Evolutionary conservation across 257 asterid species (phyloP).

Genomic region (Leptodermis oblonga): DNA sequence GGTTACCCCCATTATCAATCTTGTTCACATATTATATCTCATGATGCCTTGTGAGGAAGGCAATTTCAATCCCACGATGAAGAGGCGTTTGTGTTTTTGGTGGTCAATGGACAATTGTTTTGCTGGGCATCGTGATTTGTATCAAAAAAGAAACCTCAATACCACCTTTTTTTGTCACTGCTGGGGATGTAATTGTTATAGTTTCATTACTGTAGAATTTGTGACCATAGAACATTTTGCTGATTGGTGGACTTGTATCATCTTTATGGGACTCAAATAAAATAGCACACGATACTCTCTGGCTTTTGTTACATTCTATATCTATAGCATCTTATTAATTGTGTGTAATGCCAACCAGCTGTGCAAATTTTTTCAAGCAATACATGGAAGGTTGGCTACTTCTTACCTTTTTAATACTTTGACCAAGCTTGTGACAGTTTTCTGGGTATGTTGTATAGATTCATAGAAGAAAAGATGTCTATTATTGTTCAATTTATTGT

Average conservation of each 20-base stretch:
- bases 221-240: constrained; percentile 51
- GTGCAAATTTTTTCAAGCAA: background rate
- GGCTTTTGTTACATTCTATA: constrained; percentile 21
- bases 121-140: constrained; percentile 28
- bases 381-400: background rate
- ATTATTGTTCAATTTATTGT: background rate
- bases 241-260: constrained; percentile 48
- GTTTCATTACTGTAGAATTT: constrained; percentile 57
- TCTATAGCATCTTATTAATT: constrained; percentile 26
- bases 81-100: constrained; percentile 28
- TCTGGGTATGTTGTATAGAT: background rate
- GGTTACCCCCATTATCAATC: constrained; percentile 34
- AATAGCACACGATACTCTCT: constrained; percentile 30
- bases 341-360: background rate
- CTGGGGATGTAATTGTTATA: constrained; percentile 51
- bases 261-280: constrained; percentile 42
- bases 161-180: constrained; percentile 29
- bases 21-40: constrained; percentile 38
- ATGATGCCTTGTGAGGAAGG: constrained; percentile 31
- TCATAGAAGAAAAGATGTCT: background rate
- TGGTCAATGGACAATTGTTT: constrained; percentile 20
- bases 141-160: constrained; percentile 24
- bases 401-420: background rate
- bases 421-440: background rate
- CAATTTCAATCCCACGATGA: constrained; percentile 31